Conservation (phyloP, 495 filamentous ascomycete species). For the Aspergillus funiculosus region DNA sequence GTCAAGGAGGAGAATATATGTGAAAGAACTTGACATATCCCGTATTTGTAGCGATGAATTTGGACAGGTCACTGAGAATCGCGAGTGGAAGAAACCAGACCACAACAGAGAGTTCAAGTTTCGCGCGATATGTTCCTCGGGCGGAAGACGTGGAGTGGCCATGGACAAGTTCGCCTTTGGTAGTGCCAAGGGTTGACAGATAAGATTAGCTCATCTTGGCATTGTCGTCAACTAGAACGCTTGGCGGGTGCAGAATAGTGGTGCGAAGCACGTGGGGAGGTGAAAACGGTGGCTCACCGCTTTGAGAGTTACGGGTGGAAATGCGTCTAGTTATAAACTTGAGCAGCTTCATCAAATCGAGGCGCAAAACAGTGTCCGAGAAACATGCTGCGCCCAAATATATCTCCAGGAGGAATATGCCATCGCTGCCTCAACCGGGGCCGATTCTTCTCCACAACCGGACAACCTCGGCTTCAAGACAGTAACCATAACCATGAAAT, state of each 20-base stretch:
- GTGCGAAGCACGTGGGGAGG: neutral
- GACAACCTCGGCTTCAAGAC: constrained; percentile 12
- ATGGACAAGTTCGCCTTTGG: no score
- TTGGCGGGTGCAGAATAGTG: no score
- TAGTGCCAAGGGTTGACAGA: no score
- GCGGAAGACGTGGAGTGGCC: no score
- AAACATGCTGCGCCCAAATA: constrained; percentile 32
- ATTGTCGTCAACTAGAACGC: no score
- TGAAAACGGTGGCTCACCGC: neutral
- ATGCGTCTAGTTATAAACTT: constrained; percentile 17
- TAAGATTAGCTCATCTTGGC: no score
- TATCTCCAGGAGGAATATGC: constrained; percentile 23
- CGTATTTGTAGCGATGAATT: no score
- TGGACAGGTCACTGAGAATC: no score
- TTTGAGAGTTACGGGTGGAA: no score
- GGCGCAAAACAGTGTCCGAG: neutral
- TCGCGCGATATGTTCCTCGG: no score
- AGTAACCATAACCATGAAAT: constrained; percentile 19
- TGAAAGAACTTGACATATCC: neutral
- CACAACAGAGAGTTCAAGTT: no score
- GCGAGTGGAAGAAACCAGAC: no score
- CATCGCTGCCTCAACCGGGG: constrained; percentile 22
- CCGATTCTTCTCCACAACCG: constrained; percentile 32
- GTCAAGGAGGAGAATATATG: neutral
- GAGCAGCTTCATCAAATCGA: neutral